A percentile compares a stretch with the other conserved stretches of the same genome.
Evolutionary conservation across 1,139 yeast species (phyloP).

Genomic region (Debaryomyces coudertii): DNA sequence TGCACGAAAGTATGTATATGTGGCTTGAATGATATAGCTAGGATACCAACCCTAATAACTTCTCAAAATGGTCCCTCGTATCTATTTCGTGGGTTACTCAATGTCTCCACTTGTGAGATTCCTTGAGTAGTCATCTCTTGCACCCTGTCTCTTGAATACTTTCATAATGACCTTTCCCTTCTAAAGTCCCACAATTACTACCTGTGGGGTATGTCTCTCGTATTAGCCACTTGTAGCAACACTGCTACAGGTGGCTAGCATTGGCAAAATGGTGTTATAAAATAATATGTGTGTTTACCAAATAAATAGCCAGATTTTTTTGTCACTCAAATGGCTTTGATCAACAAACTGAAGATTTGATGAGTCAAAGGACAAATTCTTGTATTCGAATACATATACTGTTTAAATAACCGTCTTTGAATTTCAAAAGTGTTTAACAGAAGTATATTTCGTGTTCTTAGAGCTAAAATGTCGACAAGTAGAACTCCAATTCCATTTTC

Average conservation of each 20-base stretch:
- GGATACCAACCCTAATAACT: neutral
- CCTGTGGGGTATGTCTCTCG: neutral
- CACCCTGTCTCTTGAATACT: neutral
- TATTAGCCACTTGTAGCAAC: neutral
- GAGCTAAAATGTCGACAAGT: constrained; percentile 33
- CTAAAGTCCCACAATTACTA: neutral
- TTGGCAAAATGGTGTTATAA: neutral
- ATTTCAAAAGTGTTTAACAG: constrained; percentile 10
- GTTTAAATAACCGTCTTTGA: constrained; percentile 5
- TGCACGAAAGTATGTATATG: neutral
- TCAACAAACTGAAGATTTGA: neutral
- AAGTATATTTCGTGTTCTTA: constrained; percentile 12
- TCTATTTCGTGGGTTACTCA: neutral
- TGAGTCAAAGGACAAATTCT: constrained; percentile 3
- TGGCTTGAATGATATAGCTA: neutral
- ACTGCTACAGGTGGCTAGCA: neutral
- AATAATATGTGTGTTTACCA: neutral
- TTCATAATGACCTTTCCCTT: neutral
- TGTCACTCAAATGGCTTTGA: constrained; percentile 2
- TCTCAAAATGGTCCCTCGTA: neutral
- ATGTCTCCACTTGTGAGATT: neutral
- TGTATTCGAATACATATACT: constrained; percentile 7
- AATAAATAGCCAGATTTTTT: neutral
- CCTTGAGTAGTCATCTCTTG: neutral
- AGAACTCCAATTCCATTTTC: constrained; percentile 53